These are phyloP conservation scores for Thinopyrum elongatum DNA, from an alignment of 176 grass and related monocot species.

Conservation along the genomic window DNA sequence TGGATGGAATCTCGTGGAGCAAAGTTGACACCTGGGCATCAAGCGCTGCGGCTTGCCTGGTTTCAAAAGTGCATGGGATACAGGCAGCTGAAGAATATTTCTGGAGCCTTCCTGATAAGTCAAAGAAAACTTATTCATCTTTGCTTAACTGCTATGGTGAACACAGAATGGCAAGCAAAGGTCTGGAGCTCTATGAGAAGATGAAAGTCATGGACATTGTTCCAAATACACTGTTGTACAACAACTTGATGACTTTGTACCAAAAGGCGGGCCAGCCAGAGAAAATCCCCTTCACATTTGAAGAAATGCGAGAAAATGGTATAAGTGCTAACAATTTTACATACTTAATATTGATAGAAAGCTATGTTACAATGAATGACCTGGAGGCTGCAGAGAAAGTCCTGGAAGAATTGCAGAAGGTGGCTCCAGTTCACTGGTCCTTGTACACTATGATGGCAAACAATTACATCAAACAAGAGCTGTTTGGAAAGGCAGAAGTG, in stretches of 20 bases:
- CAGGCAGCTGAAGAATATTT: conserved; percentile 35
- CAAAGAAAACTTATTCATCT: conserved; percentile 19
- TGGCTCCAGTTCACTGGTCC: neutral
- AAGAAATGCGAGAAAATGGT: conserved; percentile 16
- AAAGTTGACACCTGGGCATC: conserved; percentile 21
- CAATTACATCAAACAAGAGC: conserved; percentile 37
- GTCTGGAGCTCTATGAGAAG: conserved; percentile 35
- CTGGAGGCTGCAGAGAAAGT: conserved; percentile 41
- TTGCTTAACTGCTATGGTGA: conserved; percentile 15
- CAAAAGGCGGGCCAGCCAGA: neutral
- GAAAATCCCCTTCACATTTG: neutral
- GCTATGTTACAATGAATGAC: conserved; percentile 34
- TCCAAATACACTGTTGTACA: conserved; percentile 19
- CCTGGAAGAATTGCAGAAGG: neutral
- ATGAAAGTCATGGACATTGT: conserved; percentile 37
- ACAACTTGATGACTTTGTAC: conserved; percentile 55
- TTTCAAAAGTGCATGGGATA: conserved; percentile 41
- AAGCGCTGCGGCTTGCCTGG: conserved; percentile 42
- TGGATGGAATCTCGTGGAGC: conserved; percentile 48
- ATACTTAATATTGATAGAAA: conserved; percentile 27
- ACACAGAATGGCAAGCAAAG: conserved; percentile 28
- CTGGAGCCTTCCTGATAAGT: conserved; percentile 39
- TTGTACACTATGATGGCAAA: conserved; percentile 23
- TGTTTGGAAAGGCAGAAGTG: conserved; percentile 32
- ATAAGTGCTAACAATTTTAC: conserved; percentile 34